A percentile compares a stretch with the other conserved stretches of the same genome.
These are phyloP conservation scores for Alternaria brassicicola DNA, from an alignment of 2,329 filamentous ascomycete genomes.

Conservation along the genomic window DNA sequence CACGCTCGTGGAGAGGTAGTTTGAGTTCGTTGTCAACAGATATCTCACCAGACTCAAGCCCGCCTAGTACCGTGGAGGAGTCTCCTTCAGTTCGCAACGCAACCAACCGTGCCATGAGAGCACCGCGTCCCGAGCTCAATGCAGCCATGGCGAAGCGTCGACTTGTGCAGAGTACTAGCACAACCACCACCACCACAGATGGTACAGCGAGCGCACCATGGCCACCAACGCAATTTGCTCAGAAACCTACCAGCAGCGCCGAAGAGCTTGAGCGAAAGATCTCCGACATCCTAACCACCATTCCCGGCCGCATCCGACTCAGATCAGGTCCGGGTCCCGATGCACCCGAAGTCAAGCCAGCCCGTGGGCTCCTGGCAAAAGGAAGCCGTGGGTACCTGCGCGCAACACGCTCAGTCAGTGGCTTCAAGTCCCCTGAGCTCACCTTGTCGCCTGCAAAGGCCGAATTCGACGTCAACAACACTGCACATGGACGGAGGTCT, in stretches of 20 bases:
- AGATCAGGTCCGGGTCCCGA: constrained; percentile 51
- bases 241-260: constrained; percentile 33
- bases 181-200: constrained; percentile 47
- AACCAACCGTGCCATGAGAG: constrained; percentile 34
- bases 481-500: constrained; percentile 37
- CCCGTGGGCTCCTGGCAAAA: constrained; percentile 35
- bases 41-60: constrained; percentile 42
- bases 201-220: constrained; percentile 33
- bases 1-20: constrained; percentile 39
- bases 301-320: constrained; percentile 80
- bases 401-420: constrained; percentile 40
- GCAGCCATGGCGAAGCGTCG: constrained; percentile 52
- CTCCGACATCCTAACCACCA: constrained; percentile 74
- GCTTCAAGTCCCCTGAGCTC: constrained; percentile 45
- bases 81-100: constrained; percentile 46
- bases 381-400: constrained; percentile 41
- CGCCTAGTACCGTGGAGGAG: constrained; percentile 38
- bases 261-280: constrained; percentile 82
- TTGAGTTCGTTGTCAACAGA: constrained; percentile 39
- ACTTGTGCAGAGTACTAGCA: constrained; percentile 30
- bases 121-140: constrained; percentile 51
- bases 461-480: constrained; percentile 37
- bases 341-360: constrained; percentile 37
- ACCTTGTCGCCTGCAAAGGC: constrained; percentile 47
- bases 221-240: constrained; percentile 45